Evolutionary conservation across 495 filamentous ascomycete genomes (phyloP).

Genomic region (Aspergillus leporis): DNA sequence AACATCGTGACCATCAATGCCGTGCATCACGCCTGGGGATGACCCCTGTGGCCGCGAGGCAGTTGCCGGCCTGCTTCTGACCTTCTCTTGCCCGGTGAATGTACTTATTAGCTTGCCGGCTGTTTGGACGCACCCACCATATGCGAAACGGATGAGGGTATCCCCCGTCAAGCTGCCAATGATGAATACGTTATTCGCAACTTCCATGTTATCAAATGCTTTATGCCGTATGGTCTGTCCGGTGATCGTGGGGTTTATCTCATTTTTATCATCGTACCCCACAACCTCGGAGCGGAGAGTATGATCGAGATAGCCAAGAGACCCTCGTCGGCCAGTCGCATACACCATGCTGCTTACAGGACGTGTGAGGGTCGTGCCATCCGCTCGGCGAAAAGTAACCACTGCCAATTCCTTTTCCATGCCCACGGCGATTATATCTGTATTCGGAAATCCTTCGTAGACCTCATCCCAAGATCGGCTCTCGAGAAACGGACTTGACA

Average conservation of each 20-base stretch:
- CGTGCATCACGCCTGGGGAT: constrained; percentile 40
- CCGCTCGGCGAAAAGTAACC: constrained; percentile 47
- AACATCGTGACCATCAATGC: constrained; percentile 43
- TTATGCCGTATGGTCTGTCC: constrained; percentile 57
- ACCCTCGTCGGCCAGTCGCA: constrained; percentile 61
- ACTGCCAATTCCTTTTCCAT: constrained; percentile 31
- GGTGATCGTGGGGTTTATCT: constrained; percentile 43
- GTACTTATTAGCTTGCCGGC: constrained; percentile 53
- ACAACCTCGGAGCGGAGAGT: constrained; percentile 54
- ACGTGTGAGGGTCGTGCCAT: constrained; percentile 48
- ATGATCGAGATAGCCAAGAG: constrained; percentile 53
- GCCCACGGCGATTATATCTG: constrained; percentile 48
- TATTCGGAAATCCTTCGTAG: constrained; percentile 63
- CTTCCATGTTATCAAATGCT: constrained; percentile 54
- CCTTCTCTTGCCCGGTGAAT: constrained; percentile 17
- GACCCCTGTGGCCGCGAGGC: constrained; percentile 23
- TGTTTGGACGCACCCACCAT: constrained; percentile 60
- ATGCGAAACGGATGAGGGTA: constrained; percentile 63
- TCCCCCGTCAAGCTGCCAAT: constrained; percentile 67
- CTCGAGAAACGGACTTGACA: constrained; percentile 47
- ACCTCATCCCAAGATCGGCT: constrained; percentile 49
- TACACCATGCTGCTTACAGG: constrained; percentile 55
- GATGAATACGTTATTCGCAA: constrained; percentile 57
- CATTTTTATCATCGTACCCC: constrained; percentile 22
- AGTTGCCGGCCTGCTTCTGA: constrained; percentile 17